Conservation (phyloP, 176 grass and related monocot genomes). For the Eleusine indica region DNA sequence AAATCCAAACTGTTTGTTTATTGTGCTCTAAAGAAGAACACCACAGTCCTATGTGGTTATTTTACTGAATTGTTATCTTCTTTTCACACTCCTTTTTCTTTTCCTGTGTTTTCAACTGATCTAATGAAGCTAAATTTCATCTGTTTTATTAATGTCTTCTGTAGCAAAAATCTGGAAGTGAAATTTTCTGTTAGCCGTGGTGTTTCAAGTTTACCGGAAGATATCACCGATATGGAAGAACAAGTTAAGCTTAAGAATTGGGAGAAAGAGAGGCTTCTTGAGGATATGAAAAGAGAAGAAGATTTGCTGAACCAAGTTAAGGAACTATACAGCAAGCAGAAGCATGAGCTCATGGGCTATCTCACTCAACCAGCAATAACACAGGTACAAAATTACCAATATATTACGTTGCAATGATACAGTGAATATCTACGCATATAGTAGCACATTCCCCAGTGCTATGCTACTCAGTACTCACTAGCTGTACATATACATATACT, state of each 20-base stretch:
- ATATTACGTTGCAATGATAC: constrained; percentile 17
- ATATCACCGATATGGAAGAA: constrained; percentile 67
- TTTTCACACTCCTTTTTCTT: constrained; percentile 5
- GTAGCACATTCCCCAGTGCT: not conserved
- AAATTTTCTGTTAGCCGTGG: constrained; percentile 60
- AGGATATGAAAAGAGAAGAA: constrained; percentile 85
- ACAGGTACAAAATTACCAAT: constrained; percentile 46
- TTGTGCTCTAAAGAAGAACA: not conserved
- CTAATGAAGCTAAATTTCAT: not conserved
- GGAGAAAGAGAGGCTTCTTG: constrained; percentile 73
- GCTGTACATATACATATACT: constrained; percentile 1
- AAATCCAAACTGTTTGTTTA: constrained; percentile 11
- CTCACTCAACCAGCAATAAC: constrained; percentile 21
- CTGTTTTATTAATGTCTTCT: constrained; percentile 18
- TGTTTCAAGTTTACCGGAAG: constrained; percentile 50
- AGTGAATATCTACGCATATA: constrained; percentile 19
- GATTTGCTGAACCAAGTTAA: constrained; percentile 59
- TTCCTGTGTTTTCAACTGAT: no score
- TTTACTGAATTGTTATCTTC: not conserved
- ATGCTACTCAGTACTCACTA: not conserved
- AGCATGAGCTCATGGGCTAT: constrained; percentile 63
- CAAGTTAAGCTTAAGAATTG: constrained; percentile 67
- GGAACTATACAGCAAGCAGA: constrained; percentile 57
- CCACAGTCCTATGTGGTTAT: constrained; percentile 7
- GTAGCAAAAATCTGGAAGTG: constrained; percentile 63